Percentiles rank a stretch among this genome's conserved stretches.
Evolutionary conservation across 305 asterid species (phyloP).

Genomic region (Fraxinus velutina): DNA sequence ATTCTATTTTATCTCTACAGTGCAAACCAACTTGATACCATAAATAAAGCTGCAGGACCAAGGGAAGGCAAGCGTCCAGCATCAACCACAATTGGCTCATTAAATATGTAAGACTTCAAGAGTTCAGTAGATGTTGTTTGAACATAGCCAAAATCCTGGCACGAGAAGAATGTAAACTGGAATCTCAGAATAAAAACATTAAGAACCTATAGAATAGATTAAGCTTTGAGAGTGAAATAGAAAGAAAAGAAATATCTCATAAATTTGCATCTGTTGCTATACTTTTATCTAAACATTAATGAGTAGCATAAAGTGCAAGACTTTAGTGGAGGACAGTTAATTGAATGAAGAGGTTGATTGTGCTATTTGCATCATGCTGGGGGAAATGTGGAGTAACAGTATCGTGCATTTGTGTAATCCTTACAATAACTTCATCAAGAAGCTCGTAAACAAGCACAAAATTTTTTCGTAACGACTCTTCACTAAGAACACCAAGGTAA

Average conservation of each 20-base stretch:
- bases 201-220: not conserved
- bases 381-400: slow-evolving; percentile 13
- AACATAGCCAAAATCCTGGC: slow-evolving; percentile 94
- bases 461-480: slow-evolving; percentile 87
- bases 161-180: slow-evolving; percentile 13
- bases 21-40: slow-evolving; percentile 50
- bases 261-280: slow-evolving; percentile 18
- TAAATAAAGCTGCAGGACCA: slow-evolving; percentile 93
- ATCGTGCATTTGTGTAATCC: slow-evolving; percentile 28
- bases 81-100: slow-evolving; percentile 89
- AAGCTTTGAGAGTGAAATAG: not conserved
- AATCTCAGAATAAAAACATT: slow-evolving; percentile 11
- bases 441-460: slow-evolving; percentile 65
- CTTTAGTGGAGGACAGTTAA: not conserved
- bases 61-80: slow-evolving; percentile 81
- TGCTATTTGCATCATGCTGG: not conserved
- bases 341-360: not conserved
- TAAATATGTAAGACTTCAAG: slow-evolving; percentile 81
- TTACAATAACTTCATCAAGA: slow-evolving; percentile 95
- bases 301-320: not conserved
- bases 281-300: not conserved
- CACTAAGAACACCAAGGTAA: slow-evolving; percentile 92
- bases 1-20: not conserved
- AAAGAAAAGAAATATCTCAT: not conserved
- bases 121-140: slow-evolving; percentile 96